Evolutionary conservation across 2,329 filamentous ascomycete species (phyloP), one percentile per base, ranked within the genome.

Genomic region (Paracorniculantispora psalliotae): DNA sequence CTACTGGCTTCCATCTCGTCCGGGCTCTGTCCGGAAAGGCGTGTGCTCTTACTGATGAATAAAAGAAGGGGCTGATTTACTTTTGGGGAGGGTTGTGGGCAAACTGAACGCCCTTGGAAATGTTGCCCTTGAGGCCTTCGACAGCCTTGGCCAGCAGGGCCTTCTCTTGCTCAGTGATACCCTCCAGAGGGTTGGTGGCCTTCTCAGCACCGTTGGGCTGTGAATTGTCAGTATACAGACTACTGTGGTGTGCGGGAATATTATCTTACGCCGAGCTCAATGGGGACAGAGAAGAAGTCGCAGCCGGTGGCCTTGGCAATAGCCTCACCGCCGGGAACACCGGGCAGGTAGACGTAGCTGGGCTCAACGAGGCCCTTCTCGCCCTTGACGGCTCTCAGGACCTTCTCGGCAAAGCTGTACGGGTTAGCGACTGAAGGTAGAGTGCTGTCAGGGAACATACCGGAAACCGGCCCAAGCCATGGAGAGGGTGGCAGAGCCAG

Each of bases 391-490:
- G 92, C 94, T 80, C 89, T 92, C 72, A 99, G 86, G 61, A 99
- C 82, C 79, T 92, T 92, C 82, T 97, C 92, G 68, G 94, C 91
- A 72, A 97, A 97, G 69, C 92, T 92, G 60, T 19, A 47, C 39
- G 37, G 43, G 68, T 60, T 26, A 58, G 49, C 26, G 37, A 26
- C 1, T 23, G 70, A 13, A 9, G 13, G 21, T 23, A 17, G 2
- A 64, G 43, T 33, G 30, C 10, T 55, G 49, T 33, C 8, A 21
- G 12, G 17, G 43, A 60, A 70, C 81, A 66, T 78, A 92, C 89
- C 91, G 89, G 86, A 87, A 97, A 67, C 94, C 94, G 67, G 94
- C 94, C 73, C 92, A 96, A 62, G 92, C 92, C 92, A 96, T 96
- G 68, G 91, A 96, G 57, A 96, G 83, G 61, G 92, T 96, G 66